A percentile compares a stretch with the other conserved stretches of the same genome.
Conservation (phyloP, 106 monocot genomes). For the Dioscorea alata region DNA sequence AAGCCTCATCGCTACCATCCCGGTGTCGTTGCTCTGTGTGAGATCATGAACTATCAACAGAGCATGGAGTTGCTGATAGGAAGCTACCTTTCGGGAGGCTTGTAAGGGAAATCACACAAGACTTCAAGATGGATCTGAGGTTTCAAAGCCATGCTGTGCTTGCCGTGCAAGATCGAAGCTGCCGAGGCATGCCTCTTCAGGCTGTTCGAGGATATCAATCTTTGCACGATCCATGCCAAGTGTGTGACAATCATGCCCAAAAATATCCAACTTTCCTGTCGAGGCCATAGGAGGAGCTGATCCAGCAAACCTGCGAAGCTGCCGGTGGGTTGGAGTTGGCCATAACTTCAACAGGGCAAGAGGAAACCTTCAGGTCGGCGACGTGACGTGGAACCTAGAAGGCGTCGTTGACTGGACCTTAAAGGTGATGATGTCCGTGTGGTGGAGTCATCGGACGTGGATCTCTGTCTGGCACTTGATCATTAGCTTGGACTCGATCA, state of each 20-base stretch:
- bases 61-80: too few relatives aligned
- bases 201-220: background rate
- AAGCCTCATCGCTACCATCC: too few relatives aligned
- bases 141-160: background rate
- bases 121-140: too few relatives aligned
- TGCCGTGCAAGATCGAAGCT: background rate
- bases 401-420: constrained; percentile 71
- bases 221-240: background rate
- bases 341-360: too few relatives aligned
- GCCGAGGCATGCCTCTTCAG: constrained; percentile 1
- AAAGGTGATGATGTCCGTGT: constrained; percentile 35
- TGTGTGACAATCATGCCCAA: constrained; percentile 2
- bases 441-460: constrained; percentile 54
- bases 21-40: too few relatives aligned
- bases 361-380: constrained; percentile 49
- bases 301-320: too few relatives aligned
- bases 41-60: too few relatives aligned
- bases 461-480: constrained; percentile 46
- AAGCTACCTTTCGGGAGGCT: constrained; percentile 1
- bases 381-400: constrained; percentile 69
- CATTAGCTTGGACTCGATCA: constrained; percentile 46
- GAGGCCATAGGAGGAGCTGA: background rate
- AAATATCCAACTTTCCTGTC: background rate
- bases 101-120: too few relatives aligned
- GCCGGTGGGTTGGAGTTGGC: too few relatives aligned